A percentile compares a stretch with the other conserved stretches of the same genome.
phyloP scores from a whole-genome alignment of 768 basidiomycete species.

The Tremella fuciformis region DNA sequence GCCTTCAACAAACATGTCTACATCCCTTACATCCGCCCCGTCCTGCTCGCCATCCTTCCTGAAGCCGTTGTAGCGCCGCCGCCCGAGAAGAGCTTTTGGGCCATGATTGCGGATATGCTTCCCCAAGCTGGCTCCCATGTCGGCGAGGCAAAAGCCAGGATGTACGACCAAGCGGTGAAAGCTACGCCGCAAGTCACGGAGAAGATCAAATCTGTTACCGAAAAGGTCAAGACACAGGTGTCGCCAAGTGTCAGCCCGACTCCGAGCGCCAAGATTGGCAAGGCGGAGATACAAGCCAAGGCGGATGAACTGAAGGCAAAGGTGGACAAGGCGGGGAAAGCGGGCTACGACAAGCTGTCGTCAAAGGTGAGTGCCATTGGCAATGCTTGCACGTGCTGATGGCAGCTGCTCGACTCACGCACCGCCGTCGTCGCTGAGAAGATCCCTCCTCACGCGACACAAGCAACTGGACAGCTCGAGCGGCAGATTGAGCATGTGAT shows the following conservation, averaged over 20 bases:
- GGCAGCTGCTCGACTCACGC: constrained; percentile 11
- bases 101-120: constrained; percentile 40
- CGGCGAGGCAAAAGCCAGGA: constrained; percentile 27
- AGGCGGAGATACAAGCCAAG: constrained; percentile 21
- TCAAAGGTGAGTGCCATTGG: constrained; percentile 3
- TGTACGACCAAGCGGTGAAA: constrained; percentile 13
- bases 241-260: no score
- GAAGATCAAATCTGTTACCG: not conserved
- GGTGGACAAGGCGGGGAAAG: constrained; percentile 18
- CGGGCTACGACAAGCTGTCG: constrained; percentile 17
- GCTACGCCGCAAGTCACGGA: constrained; percentile 4
- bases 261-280: constrained; percentile 19
- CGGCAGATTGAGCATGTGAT: constrained; percentile 39
- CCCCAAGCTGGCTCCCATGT: constrained; percentile 24
- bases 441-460: constrained; percentile 22
- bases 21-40: constrained; percentile 36
- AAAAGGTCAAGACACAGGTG: constrained; percentile 12
- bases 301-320: constrained; percentile 11
- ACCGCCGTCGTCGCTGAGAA: constrained; percentile 10
- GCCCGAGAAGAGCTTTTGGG: constrained; percentile 30
- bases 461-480: constrained; percentile 26
- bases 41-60: constrained; percentile 29
- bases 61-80: constrained; percentile 14
- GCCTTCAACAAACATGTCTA: constrained; percentile 32
- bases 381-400: constrained; percentile 19